Evolutionary conservation across 2,329 filamentous ascomycete species (phyloP).

Genomic region (Ceratocystis eucalypticola): DNA sequence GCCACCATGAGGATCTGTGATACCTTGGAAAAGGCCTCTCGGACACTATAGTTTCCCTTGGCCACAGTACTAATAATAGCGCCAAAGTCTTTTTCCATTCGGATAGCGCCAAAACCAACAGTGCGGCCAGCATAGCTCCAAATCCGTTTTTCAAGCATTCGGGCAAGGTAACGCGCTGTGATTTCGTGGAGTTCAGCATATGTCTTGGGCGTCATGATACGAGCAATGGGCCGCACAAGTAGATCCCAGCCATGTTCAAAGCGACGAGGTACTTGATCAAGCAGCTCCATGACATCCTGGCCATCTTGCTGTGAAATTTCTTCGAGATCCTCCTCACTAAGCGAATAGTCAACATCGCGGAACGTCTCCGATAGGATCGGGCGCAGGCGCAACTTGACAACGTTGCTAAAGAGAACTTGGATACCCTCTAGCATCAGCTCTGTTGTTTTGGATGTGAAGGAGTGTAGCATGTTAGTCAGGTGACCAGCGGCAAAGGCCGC

Average conservation of each 20-base stretch:
- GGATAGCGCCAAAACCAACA: conserved; percentile 67
- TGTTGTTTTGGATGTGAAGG: conserved; percentile 62
- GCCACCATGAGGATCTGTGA: conserved; percentile 73
- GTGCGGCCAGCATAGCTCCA: conserved; percentile 67
- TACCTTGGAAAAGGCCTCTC: conserved; percentile 64
- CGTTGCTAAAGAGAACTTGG: conserved; percentile 72
- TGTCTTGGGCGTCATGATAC: conserved; percentile 65
- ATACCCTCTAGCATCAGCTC: conserved; percentile 78
- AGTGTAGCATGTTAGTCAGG: conserved; percentile 53
- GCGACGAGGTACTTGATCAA: conserved; percentile 60
- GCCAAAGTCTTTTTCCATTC: conserved; percentile 72
- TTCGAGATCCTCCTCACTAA: conserved; percentile 47
- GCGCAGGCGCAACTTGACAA: conserved; percentile 71
- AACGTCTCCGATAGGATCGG: conserved; percentile 80
- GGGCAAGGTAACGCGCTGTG: conserved; percentile 61
- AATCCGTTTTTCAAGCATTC: conserved; percentile 74
- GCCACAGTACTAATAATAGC: conserved; percentile 57
- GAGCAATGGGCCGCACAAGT: conserved; percentile 69
- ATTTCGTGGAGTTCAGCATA: conserved; percentile 63
- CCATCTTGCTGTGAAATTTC: conserved; percentile 39
- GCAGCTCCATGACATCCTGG: conserved; percentile 35
- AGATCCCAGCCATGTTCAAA: conserved; percentile 80
- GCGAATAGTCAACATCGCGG: conserved; percentile 76
- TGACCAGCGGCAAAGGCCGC: conserved; percentile 53
- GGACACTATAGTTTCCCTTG: conserved; percentile 59